Evolutionary conservation across 345 rosid genomes (phyloP).

Genomic region (Ailanthus altissimus): DNA sequence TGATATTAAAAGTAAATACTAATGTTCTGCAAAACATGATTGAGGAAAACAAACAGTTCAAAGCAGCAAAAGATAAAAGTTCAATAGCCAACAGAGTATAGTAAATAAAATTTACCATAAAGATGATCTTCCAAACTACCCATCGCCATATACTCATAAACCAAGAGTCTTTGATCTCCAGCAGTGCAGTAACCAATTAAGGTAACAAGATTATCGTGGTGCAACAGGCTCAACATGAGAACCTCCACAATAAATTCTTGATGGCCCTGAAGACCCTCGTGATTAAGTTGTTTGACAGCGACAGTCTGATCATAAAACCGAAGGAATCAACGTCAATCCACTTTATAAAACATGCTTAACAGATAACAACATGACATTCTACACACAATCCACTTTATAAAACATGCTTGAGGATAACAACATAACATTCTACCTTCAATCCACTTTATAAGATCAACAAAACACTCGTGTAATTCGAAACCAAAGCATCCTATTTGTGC

Average conservation of each 20-base stretch:
- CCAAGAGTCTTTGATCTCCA: conserved; percentile 95
- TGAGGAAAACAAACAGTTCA: not conserved
- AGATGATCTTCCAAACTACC: conserved; percentile 98
- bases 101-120: conserved; percentile 53
- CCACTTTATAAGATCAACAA: not conserved
- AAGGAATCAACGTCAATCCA: not conserved
- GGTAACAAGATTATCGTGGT: conserved; percentile 84
- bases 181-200: conserved; percentile 89
- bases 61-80: not conserved
- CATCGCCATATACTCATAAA: conserved; percentile 91
- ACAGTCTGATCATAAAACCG: conserved; percentile 59
- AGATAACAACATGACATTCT: not conserved
- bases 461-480: not conserved
- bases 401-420: not conserved
- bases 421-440: not conserved
- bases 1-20: not conserved
- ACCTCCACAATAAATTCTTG: conserved; percentile 97
- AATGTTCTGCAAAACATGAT: not conserved
- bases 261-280: conserved; percentile 84
- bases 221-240: conserved; percentile 90
- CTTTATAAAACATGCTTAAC: not conserved
- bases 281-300: conserved; percentile 88
- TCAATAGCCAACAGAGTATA: not conserved
- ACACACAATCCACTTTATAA: not conserved
- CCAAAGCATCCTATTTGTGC: not conserved